phyloP scores from a whole-genome alignment of 805 yeast species.

The Candida palmyrensis region DNA sequence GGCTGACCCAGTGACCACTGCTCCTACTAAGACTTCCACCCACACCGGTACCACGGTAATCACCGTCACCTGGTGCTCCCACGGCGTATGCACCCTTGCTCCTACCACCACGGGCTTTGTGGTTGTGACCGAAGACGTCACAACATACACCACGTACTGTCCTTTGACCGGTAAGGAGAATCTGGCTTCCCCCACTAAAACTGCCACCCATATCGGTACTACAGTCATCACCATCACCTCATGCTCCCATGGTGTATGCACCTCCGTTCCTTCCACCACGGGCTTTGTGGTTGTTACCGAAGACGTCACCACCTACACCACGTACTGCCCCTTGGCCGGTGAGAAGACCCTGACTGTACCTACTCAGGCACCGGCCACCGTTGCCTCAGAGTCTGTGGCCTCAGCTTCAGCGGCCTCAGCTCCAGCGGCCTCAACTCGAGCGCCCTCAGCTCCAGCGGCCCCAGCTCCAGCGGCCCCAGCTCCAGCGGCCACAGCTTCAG shows the following conservation, averaged over 20 bases:
- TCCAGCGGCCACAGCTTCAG: no score
- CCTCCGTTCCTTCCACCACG: constrained; percentile 11
- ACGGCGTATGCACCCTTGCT: constrained; percentile 22
- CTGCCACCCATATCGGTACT: constrained; percentile 3
- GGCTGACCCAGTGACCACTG: constrained; percentile 1
- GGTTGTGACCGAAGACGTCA: constrained; percentile 12
- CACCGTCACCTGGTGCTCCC: constrained; percentile 34
- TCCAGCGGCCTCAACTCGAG: no score
- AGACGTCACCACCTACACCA: neutral
- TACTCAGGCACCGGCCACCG: no score
- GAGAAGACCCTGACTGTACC: no score
- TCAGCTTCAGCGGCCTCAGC: no score
- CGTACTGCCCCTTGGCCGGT: neutral
- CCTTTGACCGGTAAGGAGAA: constrained; percentile 8
- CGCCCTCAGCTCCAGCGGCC: no score
- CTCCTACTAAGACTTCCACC: constrained; percentile 7
- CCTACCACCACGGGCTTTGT: constrained; percentile 32
- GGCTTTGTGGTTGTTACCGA: neutral
- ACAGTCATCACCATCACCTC: constrained; percentile 17
- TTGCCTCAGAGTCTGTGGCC: no score
- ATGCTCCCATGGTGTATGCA: constrained; percentile 21
- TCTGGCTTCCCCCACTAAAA: constrained; percentile 4
- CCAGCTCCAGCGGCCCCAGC: no score
- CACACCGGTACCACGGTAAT: constrained; percentile 22
- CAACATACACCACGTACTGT: constrained; percentile 18